Evolutionary conservation across 1,139 yeast genomes (phyloP).

Genomic region (Pneumocystis canis): DNA sequence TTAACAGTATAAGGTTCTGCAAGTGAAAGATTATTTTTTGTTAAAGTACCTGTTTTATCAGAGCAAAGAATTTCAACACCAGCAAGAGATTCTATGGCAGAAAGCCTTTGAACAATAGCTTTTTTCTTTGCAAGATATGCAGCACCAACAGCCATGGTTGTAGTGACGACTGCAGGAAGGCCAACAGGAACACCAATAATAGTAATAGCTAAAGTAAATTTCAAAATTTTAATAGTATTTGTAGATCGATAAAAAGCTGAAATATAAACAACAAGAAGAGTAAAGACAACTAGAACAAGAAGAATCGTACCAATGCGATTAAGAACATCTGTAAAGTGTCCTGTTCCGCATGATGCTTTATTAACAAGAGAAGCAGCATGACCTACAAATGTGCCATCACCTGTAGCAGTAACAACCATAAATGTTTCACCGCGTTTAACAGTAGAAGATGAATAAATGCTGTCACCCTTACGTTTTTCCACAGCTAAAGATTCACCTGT

Average conservation of each 20-base stretch:
- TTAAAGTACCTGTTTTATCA: constrained; percentile 97
- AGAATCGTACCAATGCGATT: constrained; percentile 94
- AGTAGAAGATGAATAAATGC: constrained; percentile 83
- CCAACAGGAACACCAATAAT: constrained; percentile 99
- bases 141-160: constrained; percentile 99
- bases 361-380: constrained; percentile 94
- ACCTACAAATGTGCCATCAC: constrained; percentile 86
- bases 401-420: constrained; percentile 91
- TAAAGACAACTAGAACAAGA: constrained; percentile 74
- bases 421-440: constrained; percentile 95
- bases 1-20: constrained; percentile 99
- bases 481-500: constrained; percentile 98
- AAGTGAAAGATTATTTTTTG: constrained; percentile 90
- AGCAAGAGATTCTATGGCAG: constrained; percentile 96
- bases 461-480: constrained; percentile 81
- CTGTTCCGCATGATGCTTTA: constrained; percentile 86
- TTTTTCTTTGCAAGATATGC: constrained; percentile 97
- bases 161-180: constrained; percentile 98
- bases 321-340: constrained; percentile 95
- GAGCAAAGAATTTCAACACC: constrained; percentile 99
- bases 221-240: constrained; percentile 74
- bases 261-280: constrained; percentile 81
- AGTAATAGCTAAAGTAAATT: constrained; percentile 88
- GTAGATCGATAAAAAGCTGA: constrained; percentile 93
- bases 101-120: constrained; percentile 95